Percentiles rank a stretch among this genome's conserved stretches.
phyloP scores from a whole-genome alignment of 768 basidiomycete genomes.

The Hericium alpestre region DNA sequence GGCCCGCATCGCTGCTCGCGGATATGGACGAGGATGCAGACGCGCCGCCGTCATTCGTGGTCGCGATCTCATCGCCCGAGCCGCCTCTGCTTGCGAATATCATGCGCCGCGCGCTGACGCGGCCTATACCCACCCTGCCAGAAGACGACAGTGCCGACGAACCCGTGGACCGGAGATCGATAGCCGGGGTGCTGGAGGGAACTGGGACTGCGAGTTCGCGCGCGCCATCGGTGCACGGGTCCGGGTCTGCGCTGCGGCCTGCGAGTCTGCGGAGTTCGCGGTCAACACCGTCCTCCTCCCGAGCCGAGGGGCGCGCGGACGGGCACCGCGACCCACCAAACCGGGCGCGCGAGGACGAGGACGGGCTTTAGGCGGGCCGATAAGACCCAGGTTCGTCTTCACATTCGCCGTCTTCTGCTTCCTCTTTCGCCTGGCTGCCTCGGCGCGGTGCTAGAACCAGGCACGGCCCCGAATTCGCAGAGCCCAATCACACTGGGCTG shows the following conservation, averaged over 20 bases:
- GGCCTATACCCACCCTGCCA: background rate
- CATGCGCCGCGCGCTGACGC: background rate
- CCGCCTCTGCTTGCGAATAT: slow-evolving; percentile 17
- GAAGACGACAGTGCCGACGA: background rate
- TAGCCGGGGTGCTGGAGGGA: background rate
- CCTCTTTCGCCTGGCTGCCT: background rate
- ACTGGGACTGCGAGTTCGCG: background rate
- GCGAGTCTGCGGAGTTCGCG: background rate
- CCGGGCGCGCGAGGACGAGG: background rate
- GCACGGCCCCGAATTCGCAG: background rate
- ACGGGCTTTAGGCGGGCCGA: background rate
- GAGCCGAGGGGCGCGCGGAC: background rate
- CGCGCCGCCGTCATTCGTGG: slow-evolving; percentile 17
- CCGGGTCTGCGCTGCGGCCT: background rate
- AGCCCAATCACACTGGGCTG: background rate
- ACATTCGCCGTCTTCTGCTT: background rate
- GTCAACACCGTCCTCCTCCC: background rate
- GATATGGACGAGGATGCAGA: slow-evolving; percentile 12
- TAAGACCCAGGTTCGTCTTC: background rate
- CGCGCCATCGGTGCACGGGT: background rate
- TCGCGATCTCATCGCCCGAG: slow-evolving; percentile 18
- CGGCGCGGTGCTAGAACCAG: background rate
- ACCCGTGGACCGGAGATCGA: background rate
- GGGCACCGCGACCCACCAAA: background rate
- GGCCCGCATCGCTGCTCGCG: no score